A percentile compares a stretch with the other conserved stretches of the same genome.
These are phyloP conservation scores for Fragilaria crotonensis DNA, from an alignment of 108 stramenopile genomes.

Conservation along the genomic window DNA sequence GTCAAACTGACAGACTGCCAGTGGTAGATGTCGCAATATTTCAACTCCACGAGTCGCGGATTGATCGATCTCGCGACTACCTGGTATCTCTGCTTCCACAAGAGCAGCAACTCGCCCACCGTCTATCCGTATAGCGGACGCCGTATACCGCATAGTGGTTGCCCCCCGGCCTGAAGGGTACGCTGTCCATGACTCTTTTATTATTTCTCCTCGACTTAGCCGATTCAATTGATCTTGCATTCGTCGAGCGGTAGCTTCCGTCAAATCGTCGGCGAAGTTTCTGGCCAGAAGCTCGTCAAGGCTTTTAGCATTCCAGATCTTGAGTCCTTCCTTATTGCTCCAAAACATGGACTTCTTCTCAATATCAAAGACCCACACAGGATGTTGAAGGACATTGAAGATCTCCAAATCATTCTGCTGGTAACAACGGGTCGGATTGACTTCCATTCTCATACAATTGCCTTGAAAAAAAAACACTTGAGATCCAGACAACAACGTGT, in stretches of 20 bases:
- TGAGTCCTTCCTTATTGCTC: conserved; percentile 22
- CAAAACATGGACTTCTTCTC: conserved; percentile 18
- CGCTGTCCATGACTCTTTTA: conserved; percentile 34
- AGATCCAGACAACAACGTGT: too few species aligned
- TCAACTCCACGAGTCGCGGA: conserved; percentile 29
- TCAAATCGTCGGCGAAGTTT: conserved; percentile 12
- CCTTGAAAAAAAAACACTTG: too few species aligned
- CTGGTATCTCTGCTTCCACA: conserved; percentile 6
- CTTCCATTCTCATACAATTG: neutral
- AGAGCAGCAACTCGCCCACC: conserved; percentile 12
- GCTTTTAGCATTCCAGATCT: conserved; percentile 19
- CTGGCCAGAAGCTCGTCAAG: conserved; percentile 16
- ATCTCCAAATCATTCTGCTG: conserved; percentile 11
- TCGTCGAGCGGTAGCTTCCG: conserved; percentile 15
- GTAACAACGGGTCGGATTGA: neutral
- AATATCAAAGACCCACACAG: conserved; percentile 34
- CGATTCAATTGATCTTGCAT: conserved; percentile 14
- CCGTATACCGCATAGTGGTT: conserved; percentile 17
- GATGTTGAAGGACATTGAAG: conserved; percentile 23
- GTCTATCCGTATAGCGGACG: conserved; percentile 10
- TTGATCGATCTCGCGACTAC: conserved; percentile 12
- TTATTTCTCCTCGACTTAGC: conserved; percentile 15
- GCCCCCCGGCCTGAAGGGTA: conserved; percentile 29
- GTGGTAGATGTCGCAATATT: conserved; percentile 39
- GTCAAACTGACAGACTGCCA: conserved; percentile 41